Base-by-base conservation (phyloP, 441 rosid species). In the Metrosideros polymorpha region DNA sequence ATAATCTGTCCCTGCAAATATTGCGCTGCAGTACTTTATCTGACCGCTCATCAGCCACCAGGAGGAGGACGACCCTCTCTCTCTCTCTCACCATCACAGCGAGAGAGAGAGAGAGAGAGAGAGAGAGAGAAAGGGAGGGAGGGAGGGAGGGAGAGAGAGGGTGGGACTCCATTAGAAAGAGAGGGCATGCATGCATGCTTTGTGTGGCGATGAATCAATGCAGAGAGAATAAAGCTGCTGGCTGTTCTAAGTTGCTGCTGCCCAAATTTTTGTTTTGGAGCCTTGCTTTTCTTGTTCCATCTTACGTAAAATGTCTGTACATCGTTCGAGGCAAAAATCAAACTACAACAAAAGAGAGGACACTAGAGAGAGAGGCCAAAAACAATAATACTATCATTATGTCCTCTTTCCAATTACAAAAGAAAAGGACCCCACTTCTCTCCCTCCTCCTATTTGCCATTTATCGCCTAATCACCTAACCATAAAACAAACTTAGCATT, bases 161-260 rank as follows among this genome's bases (percentile, higher is more conserved):
- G 71, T 59, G 39, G 39, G 5, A 59, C 71, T 29, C 22, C 4
- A 15, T 59, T 15, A 30, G 22, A 14, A n/a, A n/a, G 39, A 59
- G 22, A 29, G 71, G 17, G 17, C 79, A 71, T 71, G 79, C 79
- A 71, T 63, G 76, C 76, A 71, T 22, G n/a, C 47, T 71, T 71
- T 71, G 79, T 71, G 79, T 71, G 79, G 79, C 47, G 24, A 71
- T 22, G 79, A 39, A 71, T 71, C 47, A 71, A 71, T 39, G 79
- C 79, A 30, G 52, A 63, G 82, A 87, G 88, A 90, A 88, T 89
- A 91, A 91, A 87, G 92, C 94, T 90, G 90, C 84, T 25, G 15
- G 53, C 56, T 25, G 63, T 47, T 57, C 50, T 43, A 82, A 47
- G 84, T 61, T 82, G 61, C 75, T 30, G 51, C 59, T 52, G 84